These are phyloP conservation scores for Backusella mclennaniae DNA, from an alignment of 192 early-diverging fungal species.

Conservation along the genomic window DNA sequence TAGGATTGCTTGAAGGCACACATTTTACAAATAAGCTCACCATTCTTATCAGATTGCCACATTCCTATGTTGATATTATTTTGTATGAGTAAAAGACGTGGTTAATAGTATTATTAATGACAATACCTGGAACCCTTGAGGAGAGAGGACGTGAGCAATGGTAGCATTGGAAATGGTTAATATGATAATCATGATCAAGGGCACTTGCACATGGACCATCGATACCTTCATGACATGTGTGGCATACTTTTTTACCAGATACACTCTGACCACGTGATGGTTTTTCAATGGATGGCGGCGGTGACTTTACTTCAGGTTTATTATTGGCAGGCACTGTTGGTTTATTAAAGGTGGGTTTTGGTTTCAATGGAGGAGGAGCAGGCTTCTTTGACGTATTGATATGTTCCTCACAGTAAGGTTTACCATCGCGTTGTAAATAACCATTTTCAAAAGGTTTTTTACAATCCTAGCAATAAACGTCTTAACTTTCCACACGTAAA, in stretches of 20 bases:
- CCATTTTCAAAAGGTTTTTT: slow-evolving; percentile 3
- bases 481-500: no score
- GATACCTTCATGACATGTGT: slow-evolving; percentile 17
- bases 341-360: background rate
- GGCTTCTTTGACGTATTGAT: background rate
- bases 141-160: slow-evolving; percentile 29
- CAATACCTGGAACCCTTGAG: slow-evolving; percentile 34
- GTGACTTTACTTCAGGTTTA: background rate
- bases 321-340: background rate
- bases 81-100: background rate
- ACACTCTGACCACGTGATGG: background rate
- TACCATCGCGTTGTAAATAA: slow-evolving; percentile 13
- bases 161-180: slow-evolving; percentile 33
- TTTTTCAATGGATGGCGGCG: background rate
- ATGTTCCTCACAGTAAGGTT: slow-evolving; percentile 18
- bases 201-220: slow-evolving; percentile 27
- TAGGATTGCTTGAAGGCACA: slow-evolving; percentile 10
- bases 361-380: background rate
- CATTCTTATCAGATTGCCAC: slow-evolving; percentile 12
- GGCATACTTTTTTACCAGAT: slow-evolving; percentile 14
- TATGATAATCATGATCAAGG: slow-evolving; percentile 33
- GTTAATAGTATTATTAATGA: background rate
- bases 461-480: background rate
- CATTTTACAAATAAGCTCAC: slow-evolving; percentile 19
- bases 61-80: background rate